Percentiles rank a stretch among this genome's conserved stretches.
phyloP scores from a whole-genome alignment of 208 protist genomes.

The Willaertia magna region DNA sequence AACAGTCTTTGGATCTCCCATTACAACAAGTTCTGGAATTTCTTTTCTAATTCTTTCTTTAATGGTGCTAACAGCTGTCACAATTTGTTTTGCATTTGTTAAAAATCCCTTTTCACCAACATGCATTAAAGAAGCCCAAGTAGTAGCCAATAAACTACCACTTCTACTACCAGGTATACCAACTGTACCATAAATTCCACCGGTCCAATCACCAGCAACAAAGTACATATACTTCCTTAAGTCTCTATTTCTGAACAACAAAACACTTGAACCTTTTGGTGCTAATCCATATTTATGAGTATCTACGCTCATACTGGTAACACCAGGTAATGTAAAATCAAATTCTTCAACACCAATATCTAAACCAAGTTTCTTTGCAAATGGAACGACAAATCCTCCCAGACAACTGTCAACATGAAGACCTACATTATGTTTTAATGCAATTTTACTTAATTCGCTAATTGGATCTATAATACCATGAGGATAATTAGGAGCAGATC shows the following conservation, averaged over 20 bases:
- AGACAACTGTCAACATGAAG: conserved; percentile 96
- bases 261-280: conserved; percentile 87
- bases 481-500: conserved; percentile 82
- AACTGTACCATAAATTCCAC: conserved; percentile 93
- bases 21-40: not conserved
- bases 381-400: conserved; percentile 92
- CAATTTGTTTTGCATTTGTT: not conserved
- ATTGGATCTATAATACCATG: conserved; percentile 84
- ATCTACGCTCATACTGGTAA: conserved; percentile 94
- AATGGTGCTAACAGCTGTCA: not conserved
- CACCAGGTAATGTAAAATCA: conserved; percentile 87
- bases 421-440: conserved; percentile 63
- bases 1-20: not conserved
- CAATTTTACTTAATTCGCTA: conserved; percentile 64
- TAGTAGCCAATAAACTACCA: conserved; percentile 81
- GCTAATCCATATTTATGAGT: conserved; percentile 98
- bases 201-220: conserved; percentile 81
- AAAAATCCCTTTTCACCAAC: conserved; percentile 54
- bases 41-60: not conserved
- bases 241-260: conserved; percentile 73
- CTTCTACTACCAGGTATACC: conserved; percentile 79
- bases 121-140: conserved; percentile 86
- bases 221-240: conserved; percentile 85
- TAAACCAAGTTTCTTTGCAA: conserved; percentile 69
- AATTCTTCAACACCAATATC: conserved; percentile 57